A percentile compares a stretch with the other conserved stretches of the same genome.
Evolutionary conservation across 2,329 filamentous ascomycete genomes (phyloP).

Genomic region (Curvularia lunata): DNA sequence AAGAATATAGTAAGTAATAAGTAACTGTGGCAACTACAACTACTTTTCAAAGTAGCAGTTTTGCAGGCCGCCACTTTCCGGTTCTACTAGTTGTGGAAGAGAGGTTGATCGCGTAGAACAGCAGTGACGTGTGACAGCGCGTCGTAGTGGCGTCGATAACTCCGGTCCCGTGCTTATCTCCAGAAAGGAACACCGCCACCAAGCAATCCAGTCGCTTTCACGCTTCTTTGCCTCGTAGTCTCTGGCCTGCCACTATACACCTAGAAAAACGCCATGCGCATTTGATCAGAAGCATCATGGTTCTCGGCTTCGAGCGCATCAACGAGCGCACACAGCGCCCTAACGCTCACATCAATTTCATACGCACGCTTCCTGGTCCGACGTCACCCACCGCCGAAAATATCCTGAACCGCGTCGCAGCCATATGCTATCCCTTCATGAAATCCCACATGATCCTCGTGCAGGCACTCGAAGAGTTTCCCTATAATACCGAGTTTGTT

Average conservation of each 20-base stretch:
- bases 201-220: conserved; percentile 2
- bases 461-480: conserved; percentile 75
- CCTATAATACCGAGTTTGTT: conserved; percentile 80
- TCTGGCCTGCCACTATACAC: not conserved
- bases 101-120: not conserved
- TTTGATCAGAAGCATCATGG: conserved; percentile 61
- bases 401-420: conserved; percentile 54
- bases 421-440: conserved; percentile 74
- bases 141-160: conserved; percentile 12
- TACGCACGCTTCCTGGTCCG: conserved; percentile 74
- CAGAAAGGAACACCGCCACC: conserved; percentile 3
- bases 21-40: no score
- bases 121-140: conserved; percentile 4
- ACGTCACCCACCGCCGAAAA: conserved; percentile 38
- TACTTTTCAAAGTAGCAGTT: no score
- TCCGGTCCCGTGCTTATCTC: conserved; percentile 5
- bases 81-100: no score
- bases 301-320: conserved; percentile 76
- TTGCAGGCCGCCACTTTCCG: no score
- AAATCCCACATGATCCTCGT: conserved; percentile 55
- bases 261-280: not conserved
- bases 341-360: conserved; percentile 81
- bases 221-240: not conserved
- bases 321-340: conserved; percentile 77
- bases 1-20: no score